These are phyloP conservation scores for Petrea volubilis DNA, from an alignment of 257 asterid genomes.

Conservation along the genomic window DNA sequence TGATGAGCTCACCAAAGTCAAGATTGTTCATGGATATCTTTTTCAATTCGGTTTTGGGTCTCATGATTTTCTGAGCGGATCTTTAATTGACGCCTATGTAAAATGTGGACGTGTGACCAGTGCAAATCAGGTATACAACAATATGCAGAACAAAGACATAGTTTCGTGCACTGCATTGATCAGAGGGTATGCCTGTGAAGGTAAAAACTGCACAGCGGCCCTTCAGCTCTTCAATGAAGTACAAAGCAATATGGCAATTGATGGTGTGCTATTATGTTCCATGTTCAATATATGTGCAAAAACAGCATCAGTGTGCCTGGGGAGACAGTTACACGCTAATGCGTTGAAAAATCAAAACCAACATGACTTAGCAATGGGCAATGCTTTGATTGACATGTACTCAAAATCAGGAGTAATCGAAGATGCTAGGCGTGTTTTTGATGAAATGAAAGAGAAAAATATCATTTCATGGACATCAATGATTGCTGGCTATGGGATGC, in stretches of 20 bases:
- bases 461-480: constrained; percentile 63
- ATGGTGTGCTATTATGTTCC: constrained; percentile 43
- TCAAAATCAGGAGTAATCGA: constrained; percentile 56
- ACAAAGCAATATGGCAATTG: constrained; percentile 30
- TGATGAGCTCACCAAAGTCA: constrained; percentile 30
- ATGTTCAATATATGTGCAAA: constrained; percentile 56
- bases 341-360: constrained; percentile 34
- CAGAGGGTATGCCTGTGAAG: constrained; percentile 49
- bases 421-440: constrained; percentile 48
- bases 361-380: constrained; percentile 36
- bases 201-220: constrained; percentile 29
- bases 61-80: constrained; percentile 19
- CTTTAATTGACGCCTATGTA: constrained; percentile 50
- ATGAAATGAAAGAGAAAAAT: constrained; percentile 48
- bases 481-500: constrained; percentile 47
- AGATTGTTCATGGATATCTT: constrained; percentile 40
- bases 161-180: constrained; percentile 62
- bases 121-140: constrained; percentile 43
- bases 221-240: constrained; percentile 37
- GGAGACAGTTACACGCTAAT: constrained; percentile 48
- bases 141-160: constrained; percentile 42
- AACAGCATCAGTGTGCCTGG: constrained; percentile 39
- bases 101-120: constrained; percentile 42
- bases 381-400: constrained; percentile 64
- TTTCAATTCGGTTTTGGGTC: constrained; percentile 43